Evolutionary conservation across 2,329 filamentous ascomycete genomes (phyloP).

Genomic region (Fusarium algeriense): DNA sequence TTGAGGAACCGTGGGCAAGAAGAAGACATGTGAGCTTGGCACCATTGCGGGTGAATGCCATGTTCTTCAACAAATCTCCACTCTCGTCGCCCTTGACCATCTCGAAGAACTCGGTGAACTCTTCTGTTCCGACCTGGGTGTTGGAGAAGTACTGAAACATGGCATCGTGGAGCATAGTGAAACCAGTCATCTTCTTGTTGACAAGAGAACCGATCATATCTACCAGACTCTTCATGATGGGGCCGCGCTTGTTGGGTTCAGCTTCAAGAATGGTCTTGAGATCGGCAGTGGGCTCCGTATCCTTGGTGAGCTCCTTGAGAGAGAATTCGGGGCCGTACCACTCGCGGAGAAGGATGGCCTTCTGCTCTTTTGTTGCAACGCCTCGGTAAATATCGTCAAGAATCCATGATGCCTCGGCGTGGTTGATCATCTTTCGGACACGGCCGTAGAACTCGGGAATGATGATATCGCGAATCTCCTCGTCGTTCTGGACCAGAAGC

Average conservation of each 20-base stretch:
- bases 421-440: conserved; percentile 92
- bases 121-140: conserved; percentile 79
- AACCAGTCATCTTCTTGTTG: conserved; percentile 96
- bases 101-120: conserved; percentile 89
- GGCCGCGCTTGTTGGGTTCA: conserved; percentile 85
- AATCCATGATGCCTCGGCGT: conserved; percentile 97
- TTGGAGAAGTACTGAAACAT: conserved; percentile 97
- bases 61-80: conserved; percentile 91
- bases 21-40: conserved; percentile 84
- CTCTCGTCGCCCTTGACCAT: conserved; percentile 92
- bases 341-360: conserved; percentile 85
- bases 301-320: conserved; percentile 73
- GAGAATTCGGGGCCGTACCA: conserved; percentile 98
- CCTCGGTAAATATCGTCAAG: conserved; percentile 95
- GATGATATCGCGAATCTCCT: conserved; percentile 87
- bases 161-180: conserved; percentile 97
- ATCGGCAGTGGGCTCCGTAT: conserved; percentile 72
- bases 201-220: conserved; percentile 92
- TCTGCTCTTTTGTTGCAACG: conserved; percentile 87
- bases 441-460: conserved; percentile 96
- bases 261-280: conserved; percentile 79
- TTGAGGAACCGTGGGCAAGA: conserved; percentile 86
- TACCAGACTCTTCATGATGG: conserved; percentile 87
- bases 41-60: conserved; percentile 94
- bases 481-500: conserved; percentile 90